phyloP scores from a whole-genome alignment of 257 asterid genomes.

The Nicotiana obtusifolia region DNA sequence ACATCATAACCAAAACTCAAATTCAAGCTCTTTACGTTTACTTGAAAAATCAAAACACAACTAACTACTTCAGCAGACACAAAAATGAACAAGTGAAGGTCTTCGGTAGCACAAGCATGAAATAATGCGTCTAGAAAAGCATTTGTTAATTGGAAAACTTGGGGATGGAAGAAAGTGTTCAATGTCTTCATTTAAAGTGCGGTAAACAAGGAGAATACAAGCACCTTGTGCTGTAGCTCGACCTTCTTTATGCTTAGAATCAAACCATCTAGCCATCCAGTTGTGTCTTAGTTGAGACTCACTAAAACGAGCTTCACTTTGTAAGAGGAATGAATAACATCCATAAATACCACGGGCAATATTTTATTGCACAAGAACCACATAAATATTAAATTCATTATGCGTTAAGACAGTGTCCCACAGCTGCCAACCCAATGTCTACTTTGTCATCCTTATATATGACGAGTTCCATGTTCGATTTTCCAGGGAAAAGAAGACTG shows the following conservation, averaged over 20 bases:
- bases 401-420: neutral
- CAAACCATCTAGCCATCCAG: neutral
- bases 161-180: neutral
- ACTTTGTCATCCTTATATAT: neutral
- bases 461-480: neutral
- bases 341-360: neutral
- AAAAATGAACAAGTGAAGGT: neutral
- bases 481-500: neutral
- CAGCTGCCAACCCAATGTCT: neutral
- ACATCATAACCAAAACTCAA: constrained; percentile 9
- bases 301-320: neutral
- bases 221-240: neutral
- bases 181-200: neutral
- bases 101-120: neutral
- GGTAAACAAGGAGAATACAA: neutral
- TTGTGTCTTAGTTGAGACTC: neutral
- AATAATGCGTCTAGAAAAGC: neutral
- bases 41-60: neutral
- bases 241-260: neutral
- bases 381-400: neutral
- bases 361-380: neutral
- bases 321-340: neutral
- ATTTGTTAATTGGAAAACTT: neutral
- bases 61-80: neutral
- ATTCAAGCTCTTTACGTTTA: neutral